Evolutionary conservation across 805 yeast species (phyloP).

Genomic region (Hanseniaspora lachancei): DNA sequence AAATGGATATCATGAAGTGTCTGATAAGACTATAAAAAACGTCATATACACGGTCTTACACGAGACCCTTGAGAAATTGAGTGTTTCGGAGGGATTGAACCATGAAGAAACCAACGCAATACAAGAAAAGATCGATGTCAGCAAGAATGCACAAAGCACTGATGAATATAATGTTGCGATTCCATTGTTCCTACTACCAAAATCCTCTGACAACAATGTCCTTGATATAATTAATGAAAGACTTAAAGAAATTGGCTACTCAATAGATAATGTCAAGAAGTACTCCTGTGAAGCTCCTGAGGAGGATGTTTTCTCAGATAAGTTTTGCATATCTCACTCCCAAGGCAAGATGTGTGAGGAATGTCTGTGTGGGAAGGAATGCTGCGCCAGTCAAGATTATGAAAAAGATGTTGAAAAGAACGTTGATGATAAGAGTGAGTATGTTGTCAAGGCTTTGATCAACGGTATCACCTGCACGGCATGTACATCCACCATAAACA

Average conservation of each 20-base stretch:
- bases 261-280: not conserved
- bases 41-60: not conserved
- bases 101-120: not conserved
- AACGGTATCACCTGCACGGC: conserved; percentile 70
- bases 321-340: not conserved
- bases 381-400: not conserved
- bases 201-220: not conserved
- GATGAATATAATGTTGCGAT: not conserved
- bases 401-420: not conserved
- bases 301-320: not conserved
- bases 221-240: not conserved
- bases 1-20: conserved; percentile 13
- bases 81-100: not conserved
- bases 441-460: conserved; percentile 34
- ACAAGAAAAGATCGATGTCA: not conserved
- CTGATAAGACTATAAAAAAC: conserved; percentile 14
- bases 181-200: not conserved
- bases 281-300: not conserved
- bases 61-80: not conserved
- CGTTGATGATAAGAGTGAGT: not conserved
- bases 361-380: not conserved
- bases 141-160: not conserved
- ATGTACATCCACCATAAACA: conserved; percentile 45
- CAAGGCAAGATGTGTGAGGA: not conserved
- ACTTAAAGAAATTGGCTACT: not conserved